phyloP scores from a whole-genome alignment of 805 yeast species.

The Monosporozyma servazzii region DNA sequence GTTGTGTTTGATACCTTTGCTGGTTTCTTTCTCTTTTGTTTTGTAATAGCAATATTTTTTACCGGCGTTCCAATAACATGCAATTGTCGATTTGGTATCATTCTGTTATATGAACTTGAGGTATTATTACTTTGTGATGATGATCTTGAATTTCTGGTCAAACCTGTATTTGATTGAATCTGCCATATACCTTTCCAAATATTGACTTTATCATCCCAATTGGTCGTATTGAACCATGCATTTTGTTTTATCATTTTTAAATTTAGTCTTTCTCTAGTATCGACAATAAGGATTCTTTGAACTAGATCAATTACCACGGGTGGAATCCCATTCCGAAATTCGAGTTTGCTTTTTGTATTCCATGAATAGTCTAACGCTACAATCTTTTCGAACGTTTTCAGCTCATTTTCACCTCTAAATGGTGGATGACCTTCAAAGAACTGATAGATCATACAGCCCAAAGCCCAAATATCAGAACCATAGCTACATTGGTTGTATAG shows the following conservation, averaged over 20 bases:
- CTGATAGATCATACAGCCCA: constrained; percentile 83
- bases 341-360: constrained; percentile 29
- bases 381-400: constrained; percentile 81
- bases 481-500: constrained; percentile 72
- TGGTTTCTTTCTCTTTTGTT: constrained; percentile 25
- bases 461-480: constrained; percentile 86
- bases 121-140: neutral
- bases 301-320: constrained; percentile 56
- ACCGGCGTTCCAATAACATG: constrained; percentile 25
- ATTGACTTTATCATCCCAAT: constrained; percentile 55
- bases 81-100: constrained; percentile 17
- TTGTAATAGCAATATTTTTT: constrained; percentile 22
- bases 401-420: constrained; percentile 78
- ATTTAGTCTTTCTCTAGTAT: constrained; percentile 57
- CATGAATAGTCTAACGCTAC: constrained; percentile 66
- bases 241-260: constrained; percentile 53
- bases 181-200: constrained; percentile 80
- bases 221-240: constrained; percentile 56
- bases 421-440: constrained; percentile 81
- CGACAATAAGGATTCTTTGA: constrained; percentile 53
- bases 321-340: constrained; percentile 36
- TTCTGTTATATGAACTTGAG: constrained; percentile 9
- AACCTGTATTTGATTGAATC: constrained; percentile 25
- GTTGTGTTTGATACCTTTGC: constrained; percentile 25
- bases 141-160: neutral